These are phyloP conservation scores for Rhizopogon vinicolor DNA, from an alignment of 768 basidiomycete genomes.

Conservation along the genomic window DNA sequence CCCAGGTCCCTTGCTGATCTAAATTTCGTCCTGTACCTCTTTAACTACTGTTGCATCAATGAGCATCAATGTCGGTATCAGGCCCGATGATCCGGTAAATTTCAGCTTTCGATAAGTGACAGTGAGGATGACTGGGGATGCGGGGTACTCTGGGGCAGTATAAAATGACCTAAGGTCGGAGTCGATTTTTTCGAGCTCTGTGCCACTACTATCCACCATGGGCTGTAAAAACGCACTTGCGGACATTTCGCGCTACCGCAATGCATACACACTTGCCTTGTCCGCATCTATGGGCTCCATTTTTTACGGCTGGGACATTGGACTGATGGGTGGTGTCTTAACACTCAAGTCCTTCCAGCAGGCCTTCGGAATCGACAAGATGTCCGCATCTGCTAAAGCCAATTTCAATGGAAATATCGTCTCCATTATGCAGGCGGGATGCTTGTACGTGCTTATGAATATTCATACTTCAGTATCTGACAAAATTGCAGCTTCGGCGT, in stretches of 20 bases:
- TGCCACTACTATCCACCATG: slow-evolving; percentile 8
- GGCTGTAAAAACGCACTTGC: slow-evolving; percentile 15
- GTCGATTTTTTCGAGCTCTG: too few species aligned
- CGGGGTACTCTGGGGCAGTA: too few species aligned
- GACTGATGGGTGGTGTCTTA: slow-evolving; percentile 41
- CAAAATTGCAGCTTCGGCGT: slow-evolving; percentile 33
- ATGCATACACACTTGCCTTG: slow-evolving; percentile 35
- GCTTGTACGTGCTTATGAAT: slow-evolving; percentile 28
- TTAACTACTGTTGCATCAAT: too few species aligned
- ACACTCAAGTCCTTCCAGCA: slow-evolving; percentile 35
- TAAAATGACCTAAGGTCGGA: too few species aligned
- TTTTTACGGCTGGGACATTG: slow-evolving; percentile 43
- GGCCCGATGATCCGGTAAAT: too few species aligned
- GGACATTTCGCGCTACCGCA: slow-evolving; percentile 24
- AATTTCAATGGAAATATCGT: slow-evolving; percentile 42
- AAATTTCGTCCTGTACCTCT: too few species aligned
- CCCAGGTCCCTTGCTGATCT: too few species aligned
- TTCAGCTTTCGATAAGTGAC: too few species aligned
- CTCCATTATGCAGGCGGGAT: slow-evolving; percentile 39
- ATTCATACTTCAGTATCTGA: background rate
- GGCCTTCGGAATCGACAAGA: slow-evolving; percentile 38
- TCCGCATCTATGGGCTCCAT: slow-evolving; percentile 39
- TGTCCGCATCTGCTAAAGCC: slow-evolving; percentile 26
- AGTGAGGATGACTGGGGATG: too few species aligned
- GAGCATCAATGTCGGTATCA: too few species aligned